These are phyloP conservation scores for Thuja plicata DNA, from an alignment of 83 land plant genomes.

Conservation along the genomic window DNA sequence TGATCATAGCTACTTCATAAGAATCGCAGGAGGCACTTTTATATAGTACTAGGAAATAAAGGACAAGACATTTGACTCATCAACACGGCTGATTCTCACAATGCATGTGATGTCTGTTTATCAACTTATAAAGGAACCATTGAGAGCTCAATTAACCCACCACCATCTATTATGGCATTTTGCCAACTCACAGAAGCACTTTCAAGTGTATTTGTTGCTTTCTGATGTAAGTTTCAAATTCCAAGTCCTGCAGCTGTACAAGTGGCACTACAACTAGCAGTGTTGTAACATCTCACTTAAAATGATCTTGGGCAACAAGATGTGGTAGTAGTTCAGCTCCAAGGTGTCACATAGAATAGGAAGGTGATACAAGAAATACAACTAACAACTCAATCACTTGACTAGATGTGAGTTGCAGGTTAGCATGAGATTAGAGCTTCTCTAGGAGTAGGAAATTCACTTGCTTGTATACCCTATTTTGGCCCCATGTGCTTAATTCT, in stretches of 20 bases:
- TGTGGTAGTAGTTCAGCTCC: conserved; percentile 72
- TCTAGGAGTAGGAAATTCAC: conserved; percentile 65
- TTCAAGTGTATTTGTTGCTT: conserved; percentile 68
- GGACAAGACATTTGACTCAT: too few species aligned
- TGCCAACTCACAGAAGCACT: conserved; percentile 71
- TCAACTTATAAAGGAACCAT: neutral
- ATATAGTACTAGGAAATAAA: too few species aligned
- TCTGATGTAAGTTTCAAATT: conserved; percentile 65
- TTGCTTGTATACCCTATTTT: conserved; percentile 82
- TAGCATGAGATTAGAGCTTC: conserved; percentile 56
- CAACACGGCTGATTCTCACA: too few species aligned
- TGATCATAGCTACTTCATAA: too few species aligned
- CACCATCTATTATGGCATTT: conserved; percentile 72
- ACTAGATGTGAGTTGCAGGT: conserved; percentile 49
- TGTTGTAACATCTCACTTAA: conserved; percentile 70
- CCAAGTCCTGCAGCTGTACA: conserved; percentile 67
- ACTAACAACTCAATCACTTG: conserved; percentile 73
- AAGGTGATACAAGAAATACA: conserved; percentile 65
- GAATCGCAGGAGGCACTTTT: too few species aligned
- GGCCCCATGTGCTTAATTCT: conserved; percentile 64
- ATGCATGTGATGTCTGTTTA: conserved; percentile 11
- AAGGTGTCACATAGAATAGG: conserved; percentile 74
- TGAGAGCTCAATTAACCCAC: conserved; percentile 73
- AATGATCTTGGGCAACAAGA: conserved; percentile 62
- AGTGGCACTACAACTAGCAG: conserved; percentile 67